Evolutionary conservation across 345 rosid genomes (phyloP).

Genomic region (Dipteronia dyeriana): DNA sequence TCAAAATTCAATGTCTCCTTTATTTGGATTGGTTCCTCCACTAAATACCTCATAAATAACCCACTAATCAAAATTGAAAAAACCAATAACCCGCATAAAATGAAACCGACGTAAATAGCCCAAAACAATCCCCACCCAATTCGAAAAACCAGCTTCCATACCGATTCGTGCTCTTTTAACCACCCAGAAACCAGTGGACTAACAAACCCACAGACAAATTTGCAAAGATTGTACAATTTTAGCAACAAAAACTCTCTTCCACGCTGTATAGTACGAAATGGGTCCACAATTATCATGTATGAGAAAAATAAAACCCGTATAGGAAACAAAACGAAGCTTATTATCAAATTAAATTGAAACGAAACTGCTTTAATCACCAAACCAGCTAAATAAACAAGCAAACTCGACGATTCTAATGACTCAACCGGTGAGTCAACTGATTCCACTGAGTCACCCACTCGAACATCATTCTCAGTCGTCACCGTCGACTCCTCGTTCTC

Average conservation of each 20-base stretch:
- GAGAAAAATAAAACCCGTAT: conserved; percentile 38
- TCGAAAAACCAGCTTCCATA: too few relatives aligned
- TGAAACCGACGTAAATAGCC: conserved; percentile 61
- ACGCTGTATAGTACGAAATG: conserved; percentile 50
- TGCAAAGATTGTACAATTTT: conserved; percentile 26
- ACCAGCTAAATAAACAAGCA: conserved; percentile 41
- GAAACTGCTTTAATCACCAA: conserved; percentile 64
- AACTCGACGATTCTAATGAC: conserved; percentile 30
- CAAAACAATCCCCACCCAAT: conserved; percentile 71
- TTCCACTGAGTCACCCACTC: conserved; percentile 17
- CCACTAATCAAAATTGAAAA: conserved; percentile 55
- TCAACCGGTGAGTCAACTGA: conserved; percentile 15
- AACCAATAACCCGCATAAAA: conserved; percentile 59
- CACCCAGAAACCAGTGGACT: conserved; percentile 38
- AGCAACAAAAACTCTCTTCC: conserved; percentile 32
- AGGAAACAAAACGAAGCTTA: conserved; percentile 51
- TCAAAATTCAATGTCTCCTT: conserved; percentile 68
- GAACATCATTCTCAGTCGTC: conserved; percentile 20
- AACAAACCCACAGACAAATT: conserved; percentile 28
- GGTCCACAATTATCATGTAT: conserved; percentile 51
- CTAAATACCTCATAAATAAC: conserved; percentile 52
- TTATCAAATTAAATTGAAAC: conserved; percentile 56
- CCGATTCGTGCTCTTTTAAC: conserved; percentile 51
- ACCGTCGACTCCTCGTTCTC: conserved; percentile 30
- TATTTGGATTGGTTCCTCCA: conserved; percentile 58